Base-by-base conservation (phyloP, 164 flowering plant genomes). In the Chimonanthus praecox region DNA sequence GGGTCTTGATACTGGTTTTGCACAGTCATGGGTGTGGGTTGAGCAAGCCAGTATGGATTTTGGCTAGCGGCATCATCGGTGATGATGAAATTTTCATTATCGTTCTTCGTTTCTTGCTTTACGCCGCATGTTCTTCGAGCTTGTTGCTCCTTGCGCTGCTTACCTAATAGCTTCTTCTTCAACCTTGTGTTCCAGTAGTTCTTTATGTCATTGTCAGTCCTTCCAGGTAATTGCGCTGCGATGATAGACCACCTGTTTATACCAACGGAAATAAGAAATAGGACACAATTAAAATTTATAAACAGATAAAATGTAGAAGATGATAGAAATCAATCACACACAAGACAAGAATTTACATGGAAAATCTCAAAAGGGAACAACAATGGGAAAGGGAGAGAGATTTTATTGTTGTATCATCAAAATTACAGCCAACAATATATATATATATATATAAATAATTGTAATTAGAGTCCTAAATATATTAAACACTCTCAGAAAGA, bases 141-240 rank as follows among this genome's bases (percentile, higher is more conserved):
- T 47, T 83, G 85, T 6, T 87, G 87, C 46, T 85, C 90, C 79
- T 86, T 86, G 3, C 89, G 76, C 58, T 88, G 94, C 80, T 79
- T 87, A 1, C 90, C 90, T 13, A 89, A 72, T 2, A 92, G 86
- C 84, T 90, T 90, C 85, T 90, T 92, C 86, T 90, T 92, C 78
- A 92, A 76, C 83, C 84, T 89, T 33, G 97, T 92, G 83, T 92
- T 92, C 97, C 97, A 92, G 72, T 92, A 90, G 80, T 92, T 92
- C 84, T 92, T 92, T 45, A 92, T 89, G 71, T 92, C 97, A 11
- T 92, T 92, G 70, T 92, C 97, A 0, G 97, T 92, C 68, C 97
- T 70, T 58, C 97, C 97, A 0, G 97, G 97, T 63, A 92, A 76
- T 72, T 90, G 97, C 4, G 93, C 90, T 1, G 97, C 97, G 7